Base-by-base conservation (phyloP, 805 yeast species). In the Maudiozyma pseudohumilis region DNA sequence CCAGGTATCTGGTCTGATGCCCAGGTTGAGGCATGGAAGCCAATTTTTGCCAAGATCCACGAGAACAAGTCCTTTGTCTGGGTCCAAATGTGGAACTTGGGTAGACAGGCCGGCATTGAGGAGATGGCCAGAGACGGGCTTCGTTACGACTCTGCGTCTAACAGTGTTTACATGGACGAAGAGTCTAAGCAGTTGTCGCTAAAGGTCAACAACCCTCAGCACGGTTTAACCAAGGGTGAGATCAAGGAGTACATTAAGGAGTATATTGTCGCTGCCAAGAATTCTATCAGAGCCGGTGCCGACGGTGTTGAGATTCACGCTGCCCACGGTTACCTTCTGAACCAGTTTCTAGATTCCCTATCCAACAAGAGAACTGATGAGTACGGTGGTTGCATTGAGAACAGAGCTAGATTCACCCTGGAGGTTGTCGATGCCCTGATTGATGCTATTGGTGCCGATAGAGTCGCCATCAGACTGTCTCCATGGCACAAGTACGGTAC, bases 271-370 rank as follows among this genome's bases (percentile, higher is more conserved):
- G 72, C 75, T 28, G 75, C 79, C 15, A 56, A 55, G 46, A 54
- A 52, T 29, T 35, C 59, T 13, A 39, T 61, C 21, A 52, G 43
- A 5, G 54, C 56, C 12, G 65, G 64, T 29, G 64, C 65, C 34
- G 84, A 80, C 53, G 77, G 76, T 41, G 70, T 80, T 24, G 84
- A 80, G 55, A 57, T 80, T 34, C 86, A 78, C 53, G 65, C 64
- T 27, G 85, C 85, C n/a, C 76, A 77, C 52, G 84, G 86, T 11
- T 78, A 74, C 50, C 52, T 80, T 40, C 45, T 73, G 26, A 64
- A 68, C 53, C 72, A 74, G 53, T 77, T 80, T 47, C 49, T 76
- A 45, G 70, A 73, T 31, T 61, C 65, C 6, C 42, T 56, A 9
- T 59, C 65, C 32, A 66, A 68, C 49, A 55, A 69, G 31, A 53